Conservation (phyloP, 192 early-diverging fungal species). For the Podila horticola region DNA sequence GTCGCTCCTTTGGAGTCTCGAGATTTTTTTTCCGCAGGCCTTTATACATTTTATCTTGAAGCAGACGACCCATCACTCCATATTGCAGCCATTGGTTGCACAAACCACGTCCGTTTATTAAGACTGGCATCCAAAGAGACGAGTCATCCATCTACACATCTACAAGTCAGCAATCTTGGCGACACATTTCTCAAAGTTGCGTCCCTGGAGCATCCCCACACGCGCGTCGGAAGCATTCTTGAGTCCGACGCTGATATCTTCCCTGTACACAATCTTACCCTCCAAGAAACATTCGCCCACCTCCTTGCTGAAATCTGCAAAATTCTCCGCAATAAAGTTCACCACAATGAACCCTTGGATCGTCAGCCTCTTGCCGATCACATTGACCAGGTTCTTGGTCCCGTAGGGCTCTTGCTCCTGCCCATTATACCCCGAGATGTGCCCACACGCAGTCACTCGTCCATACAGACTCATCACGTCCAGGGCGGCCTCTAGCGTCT, state of each 20-base stretch:
- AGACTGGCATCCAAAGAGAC: too few species aligned
- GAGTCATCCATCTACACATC: too few species aligned
- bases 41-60: too few species aligned
- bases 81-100: too few species aligned
- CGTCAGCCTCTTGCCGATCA: slow-evolving; percentile 59
- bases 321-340: slow-evolving; percentile 4
- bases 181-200: slow-evolving; percentile 69
- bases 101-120: too few species aligned
- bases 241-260: slow-evolving; percentile 1
- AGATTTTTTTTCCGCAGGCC: too few species aligned
- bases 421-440: slow-evolving; percentile 81
- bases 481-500: slow-evolving; percentile 80
- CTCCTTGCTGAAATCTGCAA: slow-evolving; percentile 10
- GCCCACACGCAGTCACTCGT: slow-evolving; percentile 78
- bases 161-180: slow-evolving; percentile 55
- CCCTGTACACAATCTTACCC: slow-evolving; percentile 1
- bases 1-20: too few species aligned
- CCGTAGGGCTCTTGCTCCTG: slow-evolving; percentile 48
- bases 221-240: slow-evolving; percentile 55
- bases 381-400: slow-evolving; percentile 59
- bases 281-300: neutral
- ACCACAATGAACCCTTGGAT: slow-evolving; percentile 66
- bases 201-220: slow-evolving; percentile 63
- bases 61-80: too few species aligned
- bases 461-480: slow-evolving; percentile 68